Evolutionary conservation across 129 eudicot species (phyloP), one percentile per base, ranked within the genome.

Genomic region (Flaveria ramosissima): DNA sequence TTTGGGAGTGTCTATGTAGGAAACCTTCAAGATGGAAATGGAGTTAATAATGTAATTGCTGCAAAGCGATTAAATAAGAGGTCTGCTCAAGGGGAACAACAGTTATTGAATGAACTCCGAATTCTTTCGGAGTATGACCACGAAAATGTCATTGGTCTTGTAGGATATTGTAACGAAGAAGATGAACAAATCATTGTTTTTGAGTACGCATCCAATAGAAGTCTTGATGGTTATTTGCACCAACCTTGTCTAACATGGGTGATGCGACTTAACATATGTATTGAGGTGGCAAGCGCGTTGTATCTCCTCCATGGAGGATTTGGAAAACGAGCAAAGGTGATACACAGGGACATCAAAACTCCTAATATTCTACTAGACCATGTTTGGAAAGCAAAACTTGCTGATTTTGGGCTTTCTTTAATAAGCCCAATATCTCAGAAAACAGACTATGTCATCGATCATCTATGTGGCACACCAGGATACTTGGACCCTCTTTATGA

Each of bases 311-410:
- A 64, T 16, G 70, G 70, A 7, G 70, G 70, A 64, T 3, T 16
- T 64, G 70, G 70, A 36, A 64, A 8, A 64, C 47, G 32, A 64
- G 70, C 70, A 7, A 64, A 14, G n/a, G n/a, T n/a, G n/a, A n/a
- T n/a, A n/a, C n/a, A n/a, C n/a, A n/a, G n/a, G n/a, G n/a, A n/a
- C n/a, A n/a, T n/a, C n/a, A n/a, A n/a, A n/a, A n/a, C n/a, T n/a
- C n/a, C n/a, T n/a, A n/a, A n/a, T n/a, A n/a, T n/a, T n/a, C n/a
- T n/a, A n/a, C n/a, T n/a, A n/a, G n/a, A n/a, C n/a, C n/a, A n/a
- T n/a, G n/a, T n/a, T n/a, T n/a, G n/a, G n/a, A n/a, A n/a, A n/a
- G n/a, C n/a, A n/a, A n/a, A n/a, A n/a, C n/a, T n/a, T n/a, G 48
- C 70, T 64, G 70, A 64, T 64, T 64, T 64, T 64, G 24, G 70